Evolutionary conservation across 176 grass and related monocot genomes (phyloP).

Genomic region (Puya raimondii): DNA sequence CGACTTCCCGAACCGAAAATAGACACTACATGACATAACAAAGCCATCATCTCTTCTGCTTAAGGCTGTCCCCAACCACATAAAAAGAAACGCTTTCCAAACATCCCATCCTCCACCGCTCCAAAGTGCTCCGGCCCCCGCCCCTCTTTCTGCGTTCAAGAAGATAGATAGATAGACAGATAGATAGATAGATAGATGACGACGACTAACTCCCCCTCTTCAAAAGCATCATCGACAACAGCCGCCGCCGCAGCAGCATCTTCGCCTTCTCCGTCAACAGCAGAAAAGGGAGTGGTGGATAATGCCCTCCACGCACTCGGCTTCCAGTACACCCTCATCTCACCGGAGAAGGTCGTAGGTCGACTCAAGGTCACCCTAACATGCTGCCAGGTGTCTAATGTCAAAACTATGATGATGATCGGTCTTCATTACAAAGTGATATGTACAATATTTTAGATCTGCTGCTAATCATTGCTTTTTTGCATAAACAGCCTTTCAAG

Average conservation of each 20-base stretch:
- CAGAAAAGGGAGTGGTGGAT: conserved; percentile 22
- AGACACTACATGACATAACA: no score
- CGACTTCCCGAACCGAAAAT: no score
- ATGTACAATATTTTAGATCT: background rate
- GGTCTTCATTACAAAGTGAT: background rate
- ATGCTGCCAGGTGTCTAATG: conserved; percentile 51
- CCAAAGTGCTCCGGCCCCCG: conserved; percentile 11
- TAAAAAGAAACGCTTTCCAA: conserved; percentile 1
- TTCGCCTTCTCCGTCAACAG: background rate
- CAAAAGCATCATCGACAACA: background rate
- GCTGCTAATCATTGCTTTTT: background rate
- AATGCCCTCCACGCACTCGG: conserved; percentile 49
- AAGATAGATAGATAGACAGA: background rate
- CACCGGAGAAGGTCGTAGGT: conserved; percentile 44
- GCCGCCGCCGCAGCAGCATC: no score
- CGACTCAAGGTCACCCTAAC: conserved; percentile 57
- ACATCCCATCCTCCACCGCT: no score
- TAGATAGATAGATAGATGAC: background rate
- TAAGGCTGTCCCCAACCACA: no score
- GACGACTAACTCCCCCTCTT: background rate
- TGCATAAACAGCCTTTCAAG: conserved; percentile 44
- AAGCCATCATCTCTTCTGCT: no score
- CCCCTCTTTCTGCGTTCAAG: conserved; percentile 15
- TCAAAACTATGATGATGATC: no score
- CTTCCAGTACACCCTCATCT: conserved; percentile 51